Percentiles rank a stretch among this genome's conserved stretches.
These are phyloP conservation scores for Boletus fagicola DNA, from an alignment of 768 basidiomycete species.

Conservation along the genomic window DNA sequence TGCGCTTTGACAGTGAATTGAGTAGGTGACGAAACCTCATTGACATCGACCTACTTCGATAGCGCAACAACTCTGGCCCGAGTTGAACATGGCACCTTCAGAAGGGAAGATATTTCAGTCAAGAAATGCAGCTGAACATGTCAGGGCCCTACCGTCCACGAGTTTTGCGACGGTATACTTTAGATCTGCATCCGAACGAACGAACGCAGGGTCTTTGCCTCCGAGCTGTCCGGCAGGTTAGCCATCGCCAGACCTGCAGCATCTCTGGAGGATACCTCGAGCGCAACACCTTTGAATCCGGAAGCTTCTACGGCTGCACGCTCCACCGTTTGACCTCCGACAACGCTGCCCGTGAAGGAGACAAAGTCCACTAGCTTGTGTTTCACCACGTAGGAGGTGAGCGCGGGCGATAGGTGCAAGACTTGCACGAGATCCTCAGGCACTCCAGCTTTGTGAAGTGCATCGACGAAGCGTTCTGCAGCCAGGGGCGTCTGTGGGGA, in stretches of 20 bases:
- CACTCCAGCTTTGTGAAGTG: constrained; percentile 73
- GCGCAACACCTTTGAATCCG: constrained; percentile 82
- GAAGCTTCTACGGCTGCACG: constrained; percentile 60
- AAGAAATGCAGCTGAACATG: neutral
- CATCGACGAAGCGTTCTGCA: constrained; percentile 74
- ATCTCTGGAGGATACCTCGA: constrained; percentile 57
- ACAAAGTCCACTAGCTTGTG: constrained; percentile 76
- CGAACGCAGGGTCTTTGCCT: constrained; percentile 97
- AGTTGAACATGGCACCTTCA: constrained; percentile 90
- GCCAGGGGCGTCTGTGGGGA: constrained; percentile 94
- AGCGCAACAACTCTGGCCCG: constrained; percentile 95
- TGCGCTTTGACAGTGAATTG: constrained; percentile 50
- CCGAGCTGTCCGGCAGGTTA: constrained; percentile 63
- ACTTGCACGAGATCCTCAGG: constrained; percentile 74
- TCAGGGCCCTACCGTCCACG: constrained; percentile 68
- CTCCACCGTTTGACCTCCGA: constrained; percentile 71
- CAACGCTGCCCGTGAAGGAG: constrained; percentile 88
- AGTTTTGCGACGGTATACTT: constrained; percentile 81
- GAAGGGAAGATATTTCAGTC: neutral
- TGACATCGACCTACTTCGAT: constrained; percentile 60
- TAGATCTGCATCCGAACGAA: constrained; percentile 81
- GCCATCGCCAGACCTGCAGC: neutral
- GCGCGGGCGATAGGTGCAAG: constrained; percentile 64
- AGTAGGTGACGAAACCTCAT: neutral
- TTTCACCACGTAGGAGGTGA: constrained; percentile 59